Conservation (phyloP, 768 basidiomycete genomes). For the Dioszegia hungarica region DNA sequence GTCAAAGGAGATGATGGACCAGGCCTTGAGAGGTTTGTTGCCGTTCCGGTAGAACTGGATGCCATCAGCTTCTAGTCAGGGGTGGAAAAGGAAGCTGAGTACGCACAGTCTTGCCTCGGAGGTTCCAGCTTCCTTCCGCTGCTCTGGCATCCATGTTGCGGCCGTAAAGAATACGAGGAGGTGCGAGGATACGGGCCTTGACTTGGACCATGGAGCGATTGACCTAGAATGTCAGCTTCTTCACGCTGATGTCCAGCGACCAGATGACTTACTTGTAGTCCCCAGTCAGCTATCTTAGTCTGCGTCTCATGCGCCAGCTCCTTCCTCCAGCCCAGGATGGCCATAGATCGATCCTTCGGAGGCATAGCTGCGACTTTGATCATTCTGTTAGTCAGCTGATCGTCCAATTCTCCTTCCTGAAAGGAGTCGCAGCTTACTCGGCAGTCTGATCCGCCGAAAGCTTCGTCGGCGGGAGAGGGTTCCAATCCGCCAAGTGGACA, state of each 20-base stretch:
- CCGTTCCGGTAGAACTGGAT: slow-evolving; percentile 30
- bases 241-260: too few species aligned
- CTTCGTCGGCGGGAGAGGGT: slow-evolving; percentile 42
- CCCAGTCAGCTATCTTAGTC: slow-evolving; percentile 42
- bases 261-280: slow-evolving; percentile 30
- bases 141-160: slow-evolving; percentile 11
- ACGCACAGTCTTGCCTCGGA: slow-evolving; percentile 37
- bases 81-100: background rate
- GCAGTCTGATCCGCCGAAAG: slow-evolving; percentile 41
- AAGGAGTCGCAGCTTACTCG: slow-evolving; percentile 29
- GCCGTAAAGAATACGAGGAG: slow-evolving; percentile 38
- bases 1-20: slow-evolving; percentile 45
- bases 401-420: too few species aligned
- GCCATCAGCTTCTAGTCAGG: background rate
- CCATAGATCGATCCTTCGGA: slow-evolving; percentile 12
- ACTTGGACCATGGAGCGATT: slow-evolving; percentile 30
- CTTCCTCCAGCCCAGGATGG: slow-evolving; percentile 36
- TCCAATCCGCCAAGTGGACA: slow-evolving; percentile 40
- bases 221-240: slow-evolving; percentile 19
- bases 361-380: slow-evolving; percentile 40
- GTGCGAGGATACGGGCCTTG: slow-evolving; percentile 38
- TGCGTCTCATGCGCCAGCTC: slow-evolving; percentile 37
- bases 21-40: slow-evolving; percentile 34
- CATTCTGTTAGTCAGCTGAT: slow-evolving; percentile 26
- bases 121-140: slow-evolving; percentile 41